Conservation (phyloP, 108 stramenopile genomes). For the Skeletonema costatum region DNA sequence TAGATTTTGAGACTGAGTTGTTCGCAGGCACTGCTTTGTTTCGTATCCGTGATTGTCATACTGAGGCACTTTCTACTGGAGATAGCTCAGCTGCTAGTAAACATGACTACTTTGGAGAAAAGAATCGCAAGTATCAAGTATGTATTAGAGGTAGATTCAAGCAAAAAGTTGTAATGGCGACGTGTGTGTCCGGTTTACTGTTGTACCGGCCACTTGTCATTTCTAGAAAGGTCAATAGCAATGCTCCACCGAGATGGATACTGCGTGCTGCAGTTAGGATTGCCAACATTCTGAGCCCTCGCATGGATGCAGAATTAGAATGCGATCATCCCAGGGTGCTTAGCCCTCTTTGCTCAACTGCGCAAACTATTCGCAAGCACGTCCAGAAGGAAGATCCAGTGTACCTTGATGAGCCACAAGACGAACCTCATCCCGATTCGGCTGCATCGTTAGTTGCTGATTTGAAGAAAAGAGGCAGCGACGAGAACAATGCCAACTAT, state of each 20-base stretch:
- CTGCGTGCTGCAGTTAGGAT: slow-evolving; percentile 72
- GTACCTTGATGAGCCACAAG: slow-evolving; percentile 14
- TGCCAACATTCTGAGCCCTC: slow-evolving; percentile 78
- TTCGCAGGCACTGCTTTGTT: slow-evolving; percentile 39
- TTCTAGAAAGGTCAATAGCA: slow-evolving; percentile 29
- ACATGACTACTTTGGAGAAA: slow-evolving; percentile 34
- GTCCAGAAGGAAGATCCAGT: slow-evolving; percentile 3
- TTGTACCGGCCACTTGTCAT: slow-evolving; percentile 43
- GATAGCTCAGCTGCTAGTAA: not conserved
- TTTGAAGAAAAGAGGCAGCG: slow-evolving; percentile 42
- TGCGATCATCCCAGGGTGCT: slow-evolving; percentile 61
- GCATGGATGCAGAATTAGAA: slow-evolving; percentile 69
- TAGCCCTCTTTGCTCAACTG: slow-evolving; percentile 78
- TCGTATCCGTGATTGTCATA: slow-evolving; percentile 33
- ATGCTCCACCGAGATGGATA: slow-evolving; percentile 77
- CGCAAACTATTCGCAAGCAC: slow-evolving; percentile 61
- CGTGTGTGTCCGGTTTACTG: slow-evolving; percentile 69
- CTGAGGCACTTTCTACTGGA: not conserved
- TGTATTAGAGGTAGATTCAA: slow-evolving; percentile 40
- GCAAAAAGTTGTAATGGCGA: slow-evolving; percentile 56
- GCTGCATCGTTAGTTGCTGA: slow-evolving; percentile 14
- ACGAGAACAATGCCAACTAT: slow-evolving; percentile 27
- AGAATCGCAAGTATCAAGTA: slow-evolving; percentile 46
- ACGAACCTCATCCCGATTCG: slow-evolving; percentile 29
- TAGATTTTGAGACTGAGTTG: slow-evolving; percentile 39